These are phyloP conservation scores for Rhodotorula glutinis DNA, from an alignment of 1,284 basidiomycete species.

Conservation along the genomic window DNA sequence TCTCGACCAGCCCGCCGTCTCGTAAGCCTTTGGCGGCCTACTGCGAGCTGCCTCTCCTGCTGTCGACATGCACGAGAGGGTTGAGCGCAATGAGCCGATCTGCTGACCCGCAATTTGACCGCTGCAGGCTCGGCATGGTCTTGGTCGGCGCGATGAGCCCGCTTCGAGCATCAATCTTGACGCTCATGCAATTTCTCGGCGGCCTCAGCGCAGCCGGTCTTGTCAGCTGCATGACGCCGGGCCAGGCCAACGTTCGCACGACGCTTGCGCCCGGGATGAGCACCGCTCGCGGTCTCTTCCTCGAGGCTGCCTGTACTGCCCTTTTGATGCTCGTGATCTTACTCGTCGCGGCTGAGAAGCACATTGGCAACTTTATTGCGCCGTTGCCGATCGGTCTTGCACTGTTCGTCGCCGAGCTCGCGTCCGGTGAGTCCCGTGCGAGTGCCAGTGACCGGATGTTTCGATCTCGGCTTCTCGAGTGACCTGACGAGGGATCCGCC, in stretches of 20 bases:
- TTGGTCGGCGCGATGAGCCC: slow-evolving; percentile 62
- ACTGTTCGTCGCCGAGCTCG: slow-evolving; percentile 65
- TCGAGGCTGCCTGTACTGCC: slow-evolving; percentile 46
- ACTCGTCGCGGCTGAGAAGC: slow-evolving; percentile 48
- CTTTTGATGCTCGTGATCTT: slow-evolving; percentile 51
- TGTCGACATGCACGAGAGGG: neutral
- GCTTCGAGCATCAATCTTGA: slow-evolving; percentile 62
- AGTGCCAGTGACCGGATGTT: neutral
- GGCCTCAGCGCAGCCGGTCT: slow-evolving; percentile 41
- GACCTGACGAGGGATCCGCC: too few species aligned
- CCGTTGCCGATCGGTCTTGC: slow-evolving; percentile 61
- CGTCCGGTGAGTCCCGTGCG: slow-evolving; percentile 41
- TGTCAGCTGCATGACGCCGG: slow-evolving; percentile 8
- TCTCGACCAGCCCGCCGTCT: slow-evolving; percentile 55
- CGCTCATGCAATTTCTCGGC: slow-evolving; percentile 48
- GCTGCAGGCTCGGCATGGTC: slow-evolving; percentile 58
- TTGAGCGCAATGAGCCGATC: neutral
- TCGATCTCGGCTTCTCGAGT: too few species aligned
- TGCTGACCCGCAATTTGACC: neutral
- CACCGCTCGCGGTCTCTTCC: slow-evolving; percentile 17
- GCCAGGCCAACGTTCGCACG: slow-evolving; percentile 17
- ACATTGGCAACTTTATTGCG: slow-evolving; percentile 65
- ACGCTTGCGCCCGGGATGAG: slow-evolving; percentile 16
- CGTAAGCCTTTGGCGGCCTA: neutral
- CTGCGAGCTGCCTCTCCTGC: neutral